These are phyloP conservation scores for Fagopyrum tataricum DNA, from an alignment of 148 eudicot species.

Conservation along the genomic window DNA sequence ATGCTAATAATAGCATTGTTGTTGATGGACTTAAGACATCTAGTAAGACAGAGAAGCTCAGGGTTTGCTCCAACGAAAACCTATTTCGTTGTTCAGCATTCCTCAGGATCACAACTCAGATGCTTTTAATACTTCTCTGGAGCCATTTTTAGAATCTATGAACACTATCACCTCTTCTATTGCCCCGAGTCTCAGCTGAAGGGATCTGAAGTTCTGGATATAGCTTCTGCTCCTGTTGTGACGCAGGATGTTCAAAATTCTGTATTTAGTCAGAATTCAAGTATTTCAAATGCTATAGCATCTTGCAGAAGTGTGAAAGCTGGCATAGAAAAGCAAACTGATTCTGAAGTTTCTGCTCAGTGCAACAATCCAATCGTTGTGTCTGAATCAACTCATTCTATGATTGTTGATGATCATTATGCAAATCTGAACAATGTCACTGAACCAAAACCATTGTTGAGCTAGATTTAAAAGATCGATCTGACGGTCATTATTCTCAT, in stretches of 20 bases:
- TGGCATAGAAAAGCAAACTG: conserved; percentile 6
- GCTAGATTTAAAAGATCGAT: conserved; percentile 15
- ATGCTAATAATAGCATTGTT: conserved; percentile 10
- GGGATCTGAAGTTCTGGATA: conserved; percentile 20
- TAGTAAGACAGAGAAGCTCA: conserved; percentile 14
- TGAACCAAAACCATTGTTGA: conserved; percentile 11
- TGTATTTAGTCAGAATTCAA: conserved; percentile 17
- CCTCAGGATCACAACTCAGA: conserved; percentile 13
- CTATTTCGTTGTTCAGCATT: conserved; percentile 11
- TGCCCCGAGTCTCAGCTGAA: conserved; percentile 19
- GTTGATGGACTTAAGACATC: conserved; percentile 20
- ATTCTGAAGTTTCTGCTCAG: conserved; percentile 15
- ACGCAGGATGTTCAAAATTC: conserved; percentile 15
- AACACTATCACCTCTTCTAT: conserved; percentile 12
- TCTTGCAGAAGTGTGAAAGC: conserved; percentile 11
- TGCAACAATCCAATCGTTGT: conserved; percentile 16
- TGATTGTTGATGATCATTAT: conserved; percentile 7
- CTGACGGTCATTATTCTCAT: conserved; percentile 13
- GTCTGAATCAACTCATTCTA: conserved; percentile 12
- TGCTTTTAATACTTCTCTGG: conserved; percentile 16
- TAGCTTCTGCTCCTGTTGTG: conserved; percentile 15
- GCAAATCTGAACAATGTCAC: conserved; percentile 22
- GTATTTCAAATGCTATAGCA: conserved; percentile 12
- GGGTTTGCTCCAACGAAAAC: conserved; percentile 15
- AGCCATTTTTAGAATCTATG: conserved; percentile 17